These are phyloP conservation scores for Fusarium aywerte DNA, from an alignment of 2,329 filamentous ascomycete genomes.

Conservation along the genomic window DNA sequence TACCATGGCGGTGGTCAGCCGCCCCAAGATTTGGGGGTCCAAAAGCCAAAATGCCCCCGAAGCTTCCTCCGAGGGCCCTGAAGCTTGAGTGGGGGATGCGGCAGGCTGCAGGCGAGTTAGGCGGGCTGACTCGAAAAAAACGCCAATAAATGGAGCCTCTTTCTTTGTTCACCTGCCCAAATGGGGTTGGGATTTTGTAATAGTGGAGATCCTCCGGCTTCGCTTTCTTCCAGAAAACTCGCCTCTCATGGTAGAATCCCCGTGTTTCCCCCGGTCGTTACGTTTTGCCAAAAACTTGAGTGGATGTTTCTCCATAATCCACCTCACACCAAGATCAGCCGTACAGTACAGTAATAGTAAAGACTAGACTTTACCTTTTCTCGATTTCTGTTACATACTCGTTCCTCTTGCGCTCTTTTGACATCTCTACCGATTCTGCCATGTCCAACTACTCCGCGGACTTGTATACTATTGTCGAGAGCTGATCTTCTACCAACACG, in stretches of 20 bases:
- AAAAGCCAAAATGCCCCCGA: neutral
- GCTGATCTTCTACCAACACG: neutral
- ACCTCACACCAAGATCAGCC: neutral
- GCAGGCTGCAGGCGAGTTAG: neutral
- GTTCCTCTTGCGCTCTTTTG: conserved; percentile 9
- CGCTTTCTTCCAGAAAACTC: conserved; percentile 45
- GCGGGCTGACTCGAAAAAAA: neutral
- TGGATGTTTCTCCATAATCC: conserved; percentile 29
- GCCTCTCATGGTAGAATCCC: conserved; percentile 34
- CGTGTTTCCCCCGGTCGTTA: conserved; percentile 27
- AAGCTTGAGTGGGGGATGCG: neutral
- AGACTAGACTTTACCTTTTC: conserved; percentile 17
- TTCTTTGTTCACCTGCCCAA: conserved; percentile 37
- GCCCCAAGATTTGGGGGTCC: conserved; percentile 7
- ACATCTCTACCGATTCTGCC: conserved; percentile 3
- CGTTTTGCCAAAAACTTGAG: conserved; percentile 4
- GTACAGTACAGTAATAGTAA: neutral
- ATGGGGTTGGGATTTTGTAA: conserved; percentile 25
- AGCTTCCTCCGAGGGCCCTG: conserved; percentile 6
- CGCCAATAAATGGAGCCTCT: conserved; percentile 5
- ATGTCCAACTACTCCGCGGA: conserved; percentile 10
- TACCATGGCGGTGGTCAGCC: conserved; percentile 13
- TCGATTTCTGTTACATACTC: conserved; percentile 28
- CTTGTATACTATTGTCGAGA: neutral
- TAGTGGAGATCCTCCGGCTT: conserved; percentile 30